Percentiles rank a stretch among this genome's conserved stretches.
Conservation (phyloP, 1,284 basidiomycete genomes). For the Schizophyllum amplum region DNA sequence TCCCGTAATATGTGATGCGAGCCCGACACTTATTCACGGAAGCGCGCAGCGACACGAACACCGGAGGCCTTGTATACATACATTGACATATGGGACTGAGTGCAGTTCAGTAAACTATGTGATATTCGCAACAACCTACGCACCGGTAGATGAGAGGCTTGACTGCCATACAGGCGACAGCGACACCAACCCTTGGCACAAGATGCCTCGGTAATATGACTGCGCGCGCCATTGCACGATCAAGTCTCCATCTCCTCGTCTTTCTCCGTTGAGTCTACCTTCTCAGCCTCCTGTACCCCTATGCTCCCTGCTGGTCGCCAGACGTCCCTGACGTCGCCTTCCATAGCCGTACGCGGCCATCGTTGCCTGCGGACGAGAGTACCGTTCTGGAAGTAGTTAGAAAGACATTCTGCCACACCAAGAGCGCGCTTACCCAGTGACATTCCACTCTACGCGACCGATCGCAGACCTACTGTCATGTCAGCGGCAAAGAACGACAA, state of each 20-base stretch:
- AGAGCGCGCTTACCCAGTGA: constrained; percentile 60
- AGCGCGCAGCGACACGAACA: not conserved
- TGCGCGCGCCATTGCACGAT: not conserved
- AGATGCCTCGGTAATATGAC: too few species aligned
- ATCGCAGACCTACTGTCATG: constrained; percentile 48
- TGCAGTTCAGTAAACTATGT: too few species aligned
- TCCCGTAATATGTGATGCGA: too few species aligned
- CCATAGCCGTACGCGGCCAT: constrained; percentile 84
- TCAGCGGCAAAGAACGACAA: not conserved
- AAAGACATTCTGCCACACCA: constrained; percentile 8
- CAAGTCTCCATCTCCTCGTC: constrained; percentile 34
- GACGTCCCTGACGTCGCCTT: constrained; percentile 69
- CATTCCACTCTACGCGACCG: constrained; percentile 78
- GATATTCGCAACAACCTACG: too few species aligned
- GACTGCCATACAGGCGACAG: too few species aligned
- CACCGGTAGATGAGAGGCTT: too few species aligned
- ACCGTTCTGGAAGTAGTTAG: constrained; percentile 54
- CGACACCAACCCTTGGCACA: too few species aligned
- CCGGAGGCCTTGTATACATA: not conserved
- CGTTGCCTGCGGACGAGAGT: constrained; percentile 83
- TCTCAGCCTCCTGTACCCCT: constrained; percentile 65
- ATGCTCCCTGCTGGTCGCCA: constrained; percentile 75
- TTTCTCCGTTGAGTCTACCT: constrained; percentile 29
- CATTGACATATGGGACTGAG: not conserved
- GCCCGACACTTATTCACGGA: not conserved